These are phyloP conservation scores for Rhodotorula graminis DNA, from an alignment of 768 basidiomycete species.

Conservation along the genomic window DNA sequence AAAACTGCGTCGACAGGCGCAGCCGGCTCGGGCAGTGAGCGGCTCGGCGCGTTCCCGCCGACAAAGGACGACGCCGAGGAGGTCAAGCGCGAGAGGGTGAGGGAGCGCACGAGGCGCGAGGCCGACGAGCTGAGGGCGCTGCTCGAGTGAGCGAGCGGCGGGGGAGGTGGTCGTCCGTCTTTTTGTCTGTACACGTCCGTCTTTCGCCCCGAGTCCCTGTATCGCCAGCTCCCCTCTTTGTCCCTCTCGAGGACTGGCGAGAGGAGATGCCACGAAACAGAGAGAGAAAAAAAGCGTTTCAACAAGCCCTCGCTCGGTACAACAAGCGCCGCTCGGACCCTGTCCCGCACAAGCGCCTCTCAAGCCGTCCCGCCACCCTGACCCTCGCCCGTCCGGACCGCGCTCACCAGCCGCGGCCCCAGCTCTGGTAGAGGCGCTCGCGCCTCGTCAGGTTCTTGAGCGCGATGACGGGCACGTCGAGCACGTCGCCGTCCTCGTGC, in stretches of 20 bases:
- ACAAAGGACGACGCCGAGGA: constrained; percentile 25
- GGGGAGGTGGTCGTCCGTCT: neutral
- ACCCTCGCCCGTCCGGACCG: no score
- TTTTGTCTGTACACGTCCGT: no score
- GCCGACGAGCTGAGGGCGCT: constrained; percentile 6
- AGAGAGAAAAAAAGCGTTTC: no score
- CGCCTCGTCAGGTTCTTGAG: neutral
- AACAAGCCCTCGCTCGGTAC: no score
- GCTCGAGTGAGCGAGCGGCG: constrained; percentile 12
- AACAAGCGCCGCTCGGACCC: no score
- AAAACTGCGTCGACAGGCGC: neutral
- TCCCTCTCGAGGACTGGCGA: no score
- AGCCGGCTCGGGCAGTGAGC: neutral
- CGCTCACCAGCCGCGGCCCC: no score
- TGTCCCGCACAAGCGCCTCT: no score
- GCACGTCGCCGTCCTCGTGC: neutral
- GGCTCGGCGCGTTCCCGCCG: constrained; percentile 24
- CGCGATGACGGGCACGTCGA: neutral
- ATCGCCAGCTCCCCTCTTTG: neutral
- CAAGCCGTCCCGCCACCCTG: no score
- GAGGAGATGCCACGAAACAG: no score
- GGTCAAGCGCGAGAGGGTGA: constrained; percentile 3
- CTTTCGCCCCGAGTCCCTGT: neutral
- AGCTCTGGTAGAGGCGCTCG: neutral
- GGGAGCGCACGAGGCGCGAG: constrained; percentile 12